Evolutionary conservation across 371 early-diverging fungal genomes (phyloP), one percentile per base, ranked within the genome.

Genomic region (Apophysomyces elegans): DNA sequence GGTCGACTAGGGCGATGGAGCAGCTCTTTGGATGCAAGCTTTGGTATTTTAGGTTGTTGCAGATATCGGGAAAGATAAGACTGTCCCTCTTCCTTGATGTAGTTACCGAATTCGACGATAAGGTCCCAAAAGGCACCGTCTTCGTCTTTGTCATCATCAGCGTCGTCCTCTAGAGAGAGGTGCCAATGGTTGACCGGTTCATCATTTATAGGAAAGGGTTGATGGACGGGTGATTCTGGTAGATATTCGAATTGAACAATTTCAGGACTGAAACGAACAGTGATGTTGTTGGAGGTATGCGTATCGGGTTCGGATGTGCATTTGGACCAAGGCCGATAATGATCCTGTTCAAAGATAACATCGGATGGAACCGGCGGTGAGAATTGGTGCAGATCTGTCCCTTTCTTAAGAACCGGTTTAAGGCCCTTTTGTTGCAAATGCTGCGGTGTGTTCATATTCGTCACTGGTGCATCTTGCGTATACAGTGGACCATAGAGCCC

Each of bases 401-500:
- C 54, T 57, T 57, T 62, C 46, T 70, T 70, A 47, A 70, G 50
- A 12, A 61, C 70, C 41, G 70, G 66, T 39, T 70, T 70, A 9
- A 70, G 39, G 18, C 66, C 70, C 21, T 41, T 26, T 44, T 47
- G 44, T 41, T 44, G 50, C 37, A 46, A 36, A 8, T 39, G 46
- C 4, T 43, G 44, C 26, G 37, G 18, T 5, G 5, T 41, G 35
- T n/a, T 37, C 9, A 11, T 41, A 43, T n/a, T 37, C 9, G 64
- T 26, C 14, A 58, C 21, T 12, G 64, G 26, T n/a, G 58, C 58
- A 41, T 69, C 61, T n/a, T 60, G 13, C 11, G 62, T 50, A 59
- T 71, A 79, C 7, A 76, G 43, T 12, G 79, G 79, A 14, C 79
- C 79, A 63, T 79, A 79, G 21, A 79, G 62, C 79, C 79, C 78